phyloP scores from a whole-genome alignment of 2,329 filamentous ascomycete genomes.

The Pyrenochaeta sp. region DNA sequence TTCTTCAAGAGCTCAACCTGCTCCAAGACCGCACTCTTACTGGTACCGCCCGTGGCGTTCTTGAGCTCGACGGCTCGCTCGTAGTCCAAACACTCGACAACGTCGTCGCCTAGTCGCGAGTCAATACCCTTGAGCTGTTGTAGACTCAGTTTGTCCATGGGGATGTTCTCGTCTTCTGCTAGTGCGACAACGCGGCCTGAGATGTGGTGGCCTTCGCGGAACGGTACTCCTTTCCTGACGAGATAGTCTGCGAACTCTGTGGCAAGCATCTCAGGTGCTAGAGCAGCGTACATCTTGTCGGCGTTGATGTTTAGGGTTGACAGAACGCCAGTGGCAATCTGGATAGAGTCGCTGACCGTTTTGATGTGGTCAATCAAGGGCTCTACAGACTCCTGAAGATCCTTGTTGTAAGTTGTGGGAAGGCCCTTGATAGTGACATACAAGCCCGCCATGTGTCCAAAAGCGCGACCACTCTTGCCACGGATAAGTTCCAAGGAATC shows the following conservation, averaged over 20 bases:
- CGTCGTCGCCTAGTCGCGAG: constrained; percentile 72
- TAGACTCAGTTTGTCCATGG: constrained; percentile 73
- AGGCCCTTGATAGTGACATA: constrained; percentile 80
- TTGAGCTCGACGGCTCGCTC: constrained; percentile 83
- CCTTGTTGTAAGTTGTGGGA: constrained; percentile 87
- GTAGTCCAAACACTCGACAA: constrained; percentile 77
- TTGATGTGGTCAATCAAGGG: constrained; percentile 85
- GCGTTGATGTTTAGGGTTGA: constrained; percentile 73
- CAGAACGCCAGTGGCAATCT: constrained; percentile 82
- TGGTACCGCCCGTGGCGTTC: constrained; percentile 79
- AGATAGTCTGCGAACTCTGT: constrained; percentile 72
- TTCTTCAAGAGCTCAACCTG: constrained; percentile 65
- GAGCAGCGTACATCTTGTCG: constrained; percentile 78
- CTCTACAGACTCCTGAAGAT: constrained; percentile 87
- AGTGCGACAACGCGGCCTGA: constrained; percentile 76
- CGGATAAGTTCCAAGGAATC: constrained; percentile 77
- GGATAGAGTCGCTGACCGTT: constrained; percentile 80
- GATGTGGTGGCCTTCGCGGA: constrained; percentile 82
- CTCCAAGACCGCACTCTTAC: constrained; percentile 70
- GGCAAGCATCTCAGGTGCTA: constrained; percentile 85
- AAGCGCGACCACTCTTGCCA: constrained; percentile 78
- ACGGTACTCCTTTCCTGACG: constrained; percentile 73
- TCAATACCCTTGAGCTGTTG: constrained; percentile 75
- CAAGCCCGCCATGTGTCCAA: constrained; percentile 82
- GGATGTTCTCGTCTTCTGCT: constrained; percentile 69